These are phyloP conservation scores for Anthracocystis walkeri DNA, from an alignment of 1,284 basidiomycete species.

Conservation along the genomic window DNA sequence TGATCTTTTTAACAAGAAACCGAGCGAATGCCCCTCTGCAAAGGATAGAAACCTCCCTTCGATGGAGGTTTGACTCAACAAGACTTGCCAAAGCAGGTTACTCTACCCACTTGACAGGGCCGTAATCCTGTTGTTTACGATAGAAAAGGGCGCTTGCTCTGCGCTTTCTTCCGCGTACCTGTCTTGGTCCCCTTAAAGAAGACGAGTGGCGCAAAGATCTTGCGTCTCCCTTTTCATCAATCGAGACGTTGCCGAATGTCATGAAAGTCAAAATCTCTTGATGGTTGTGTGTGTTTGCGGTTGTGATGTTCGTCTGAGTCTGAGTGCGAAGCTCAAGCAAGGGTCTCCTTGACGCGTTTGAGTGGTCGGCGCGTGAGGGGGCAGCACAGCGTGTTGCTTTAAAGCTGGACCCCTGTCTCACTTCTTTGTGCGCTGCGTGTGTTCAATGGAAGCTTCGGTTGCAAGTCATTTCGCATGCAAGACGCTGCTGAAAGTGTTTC, in stretches of 20 bases:
- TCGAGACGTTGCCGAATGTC: constrained; percentile 1
- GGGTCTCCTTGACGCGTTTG: too few relatives aligned
- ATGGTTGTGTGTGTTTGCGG: background rate
- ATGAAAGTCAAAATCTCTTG: background rate
- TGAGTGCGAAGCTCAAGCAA: too few relatives aligned
- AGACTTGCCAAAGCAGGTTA: background rate
- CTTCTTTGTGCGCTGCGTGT: too few relatives aligned
- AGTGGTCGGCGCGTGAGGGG: too few relatives aligned
- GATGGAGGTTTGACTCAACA: background rate
- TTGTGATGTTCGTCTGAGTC: background rate
- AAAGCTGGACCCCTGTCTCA: too few relatives aligned
- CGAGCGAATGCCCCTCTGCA: background rate
- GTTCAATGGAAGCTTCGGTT: too few relatives aligned
- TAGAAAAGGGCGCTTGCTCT: background rate
- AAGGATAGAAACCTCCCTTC: background rate
- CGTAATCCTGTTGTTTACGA: background rate
- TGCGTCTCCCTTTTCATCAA: background rate
- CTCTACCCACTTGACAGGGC: background rate
- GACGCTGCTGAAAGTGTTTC: too few relatives aligned
- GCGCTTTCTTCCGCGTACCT: background rate
- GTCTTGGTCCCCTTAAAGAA: background rate
- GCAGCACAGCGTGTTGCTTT: too few relatives aligned
- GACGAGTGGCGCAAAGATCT: background rate
- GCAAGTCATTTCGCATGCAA: too few relatives aligned
- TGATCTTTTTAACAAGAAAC: background rate